phyloP scores from a whole-genome alignment of 2,329 filamentous ascomycete genomes.

The Cordyceps militaris region DNA sequence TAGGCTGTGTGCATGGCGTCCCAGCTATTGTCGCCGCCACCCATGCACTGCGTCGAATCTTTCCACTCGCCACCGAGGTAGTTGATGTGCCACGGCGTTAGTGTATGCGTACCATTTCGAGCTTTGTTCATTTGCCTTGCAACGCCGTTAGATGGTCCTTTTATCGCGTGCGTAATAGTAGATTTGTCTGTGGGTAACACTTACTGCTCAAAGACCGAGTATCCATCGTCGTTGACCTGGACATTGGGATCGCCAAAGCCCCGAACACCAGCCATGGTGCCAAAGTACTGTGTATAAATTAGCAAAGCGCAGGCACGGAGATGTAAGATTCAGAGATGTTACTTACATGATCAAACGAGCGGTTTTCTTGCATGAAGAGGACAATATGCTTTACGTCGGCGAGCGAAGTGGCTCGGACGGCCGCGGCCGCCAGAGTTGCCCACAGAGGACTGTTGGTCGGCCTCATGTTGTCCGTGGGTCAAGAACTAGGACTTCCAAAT shows the following conservation, averaged over 20 bases:
- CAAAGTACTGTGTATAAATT: conserved; percentile 37
- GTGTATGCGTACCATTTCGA: conserved; percentile 33
- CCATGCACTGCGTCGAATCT: conserved; percentile 45
- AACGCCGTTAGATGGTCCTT: background rate
- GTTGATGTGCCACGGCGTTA: conserved; percentile 45
- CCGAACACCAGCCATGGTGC: conserved; percentile 45
- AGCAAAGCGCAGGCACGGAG: background rate
- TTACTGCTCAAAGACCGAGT: conserved; percentile 42
- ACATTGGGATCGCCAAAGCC: conserved; percentile 42
- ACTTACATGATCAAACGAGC: conserved; percentile 27
- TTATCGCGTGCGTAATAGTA: background rate
- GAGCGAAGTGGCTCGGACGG: conserved; percentile 30
- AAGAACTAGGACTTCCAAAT: background rate
- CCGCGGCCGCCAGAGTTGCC: conserved; percentile 11
- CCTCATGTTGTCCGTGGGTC: background rate
- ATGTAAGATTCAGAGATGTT: no score
- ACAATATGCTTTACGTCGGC: conserved; percentile 49
- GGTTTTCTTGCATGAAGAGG: conserved; percentile 47
- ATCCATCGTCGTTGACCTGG: conserved; percentile 26
- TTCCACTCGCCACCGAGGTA: conserved; percentile 40
- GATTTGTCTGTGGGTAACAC: conserved; percentile 16
- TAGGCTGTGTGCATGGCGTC: conserved; percentile 42
- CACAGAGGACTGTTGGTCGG: background rate
- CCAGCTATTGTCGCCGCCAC: conserved; percentile 45
- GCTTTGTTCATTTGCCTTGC: conserved; percentile 31